These are phyloP conservation scores for Tylopilus sp. DNA, from an alignment of 768 basidiomycete species.

Conservation along the genomic window DNA sequence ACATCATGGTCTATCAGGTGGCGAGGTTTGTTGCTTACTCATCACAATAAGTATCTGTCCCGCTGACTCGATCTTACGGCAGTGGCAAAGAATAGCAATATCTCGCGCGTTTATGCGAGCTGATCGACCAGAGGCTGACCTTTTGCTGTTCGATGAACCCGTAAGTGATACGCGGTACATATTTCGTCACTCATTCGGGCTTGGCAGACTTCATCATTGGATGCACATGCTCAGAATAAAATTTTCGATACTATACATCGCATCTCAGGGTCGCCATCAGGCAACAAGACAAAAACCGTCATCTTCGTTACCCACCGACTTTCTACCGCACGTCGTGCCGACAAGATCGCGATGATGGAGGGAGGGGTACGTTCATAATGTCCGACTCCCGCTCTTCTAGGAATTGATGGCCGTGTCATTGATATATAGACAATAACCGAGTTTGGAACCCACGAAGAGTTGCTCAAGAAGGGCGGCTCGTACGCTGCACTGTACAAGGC, in stretches of 20 bases:
- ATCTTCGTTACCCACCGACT: constrained; percentile 84
- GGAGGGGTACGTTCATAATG: constrained; percentile 47
- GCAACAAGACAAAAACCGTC: constrained; percentile 63
- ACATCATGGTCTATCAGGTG: constrained; percentile 75
- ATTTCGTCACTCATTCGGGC: constrained; percentile 3
- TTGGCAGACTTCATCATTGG: constrained; percentile 70
- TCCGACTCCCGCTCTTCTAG: constrained; percentile 5
- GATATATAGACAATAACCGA: constrained; percentile 61
- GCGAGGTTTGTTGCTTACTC: constrained; percentile 56
- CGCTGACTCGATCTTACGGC: constrained; percentile 16
- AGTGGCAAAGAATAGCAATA: constrained; percentile 89
- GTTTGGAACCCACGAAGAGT: constrained; percentile 70
- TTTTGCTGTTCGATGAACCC: constrained; percentile 84
- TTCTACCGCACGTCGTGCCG: constrained; percentile 75
- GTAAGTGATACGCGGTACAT: constrained; percentile 37
- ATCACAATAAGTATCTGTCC: constrained; percentile 11
- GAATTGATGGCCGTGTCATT: constrained; percentile 21
- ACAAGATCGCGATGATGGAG: constrained; percentile 87
- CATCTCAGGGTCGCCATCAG: constrained; percentile 54
- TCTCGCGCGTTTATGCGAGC: constrained; percentile 87
- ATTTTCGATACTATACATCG: constrained; percentile 74
- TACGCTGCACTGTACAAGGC: constrained; percentile 71
- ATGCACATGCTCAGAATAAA: constrained; percentile 75
- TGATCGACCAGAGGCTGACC: constrained; percentile 66
- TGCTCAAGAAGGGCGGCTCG: constrained; percentile 54